Evolutionary conservation across 2,329 filamentous ascomycete species (phyloP).

Genomic region (Colletotrichum salicis): DNA sequence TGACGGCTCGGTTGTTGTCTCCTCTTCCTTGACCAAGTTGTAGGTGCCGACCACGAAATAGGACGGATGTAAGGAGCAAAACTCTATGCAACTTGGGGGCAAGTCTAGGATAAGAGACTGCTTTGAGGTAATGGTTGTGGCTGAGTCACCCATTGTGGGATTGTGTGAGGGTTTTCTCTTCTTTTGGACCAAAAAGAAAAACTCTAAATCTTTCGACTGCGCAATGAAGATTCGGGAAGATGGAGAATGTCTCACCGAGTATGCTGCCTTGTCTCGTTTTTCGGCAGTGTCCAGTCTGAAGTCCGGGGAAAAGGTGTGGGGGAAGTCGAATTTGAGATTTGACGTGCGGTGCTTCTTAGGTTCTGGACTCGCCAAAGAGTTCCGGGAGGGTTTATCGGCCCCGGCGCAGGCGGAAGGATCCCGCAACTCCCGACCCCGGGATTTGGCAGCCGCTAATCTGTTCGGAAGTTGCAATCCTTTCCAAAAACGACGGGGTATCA

Average conservation of each 20-base stretch:
- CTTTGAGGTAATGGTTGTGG: constrained; percentile 51
- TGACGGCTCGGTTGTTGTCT: not conserved
- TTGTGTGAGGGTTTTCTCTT: not conserved
- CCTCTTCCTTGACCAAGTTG: constrained; percentile 68
- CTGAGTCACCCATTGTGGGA: constrained; percentile 2
- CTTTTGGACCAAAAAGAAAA: not conserved
- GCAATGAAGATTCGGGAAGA: not conserved
- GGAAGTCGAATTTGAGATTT: constrained; percentile 23
- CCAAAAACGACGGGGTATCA: not conserved
- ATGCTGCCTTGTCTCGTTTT: not conserved
- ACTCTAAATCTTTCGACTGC: not conserved
- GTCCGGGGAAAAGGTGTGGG: constrained; percentile 2
- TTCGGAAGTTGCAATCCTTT: constrained; percentile 1
- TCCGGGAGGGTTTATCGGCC: constrained; percentile 8
- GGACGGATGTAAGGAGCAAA: constrained; percentile 69
- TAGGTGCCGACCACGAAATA: constrained; percentile 89
- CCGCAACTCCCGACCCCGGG: constrained; percentile 17
- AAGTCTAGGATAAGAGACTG: constrained; percentile 68
- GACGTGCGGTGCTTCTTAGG: not conserved
- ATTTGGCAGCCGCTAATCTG: constrained; percentile 16
- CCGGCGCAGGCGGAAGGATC: constrained; percentile 24
- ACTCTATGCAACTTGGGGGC: constrained; percentile 82
- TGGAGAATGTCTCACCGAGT: not conserved
- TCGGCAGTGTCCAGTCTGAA: not conserved
- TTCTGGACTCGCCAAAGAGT: not conserved